Evolutionary conservation across 2,329 filamentous ascomycete genomes (phyloP).

Genomic region (Verticillium nonalfalfae): DNA sequence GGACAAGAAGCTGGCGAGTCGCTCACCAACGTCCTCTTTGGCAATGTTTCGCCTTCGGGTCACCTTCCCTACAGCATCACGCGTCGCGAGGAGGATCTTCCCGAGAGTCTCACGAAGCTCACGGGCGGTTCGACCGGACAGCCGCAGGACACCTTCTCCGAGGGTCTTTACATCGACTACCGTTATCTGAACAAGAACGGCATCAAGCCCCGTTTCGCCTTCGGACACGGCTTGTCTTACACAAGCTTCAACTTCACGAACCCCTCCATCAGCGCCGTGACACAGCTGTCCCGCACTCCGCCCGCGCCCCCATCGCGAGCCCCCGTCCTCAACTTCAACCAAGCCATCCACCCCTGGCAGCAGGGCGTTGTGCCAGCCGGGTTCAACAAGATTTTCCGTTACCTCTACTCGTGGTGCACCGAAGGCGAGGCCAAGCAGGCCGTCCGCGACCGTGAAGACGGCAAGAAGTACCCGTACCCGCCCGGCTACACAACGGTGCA

Average conservation of each 20-base stretch:
- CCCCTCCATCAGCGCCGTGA: conserved; percentile 38
- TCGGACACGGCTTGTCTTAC: conserved; percentile 82
- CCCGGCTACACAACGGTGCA: conserved; percentile 52
- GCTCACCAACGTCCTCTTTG: conserved; percentile 73
- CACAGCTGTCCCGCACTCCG: conserved; percentile 31
- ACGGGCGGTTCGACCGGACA: conserved; percentile 54
- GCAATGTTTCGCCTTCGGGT: conserved; percentile 68
- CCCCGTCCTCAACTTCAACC: conserved; percentile 39
- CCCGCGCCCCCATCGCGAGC: conserved; percentile 25
- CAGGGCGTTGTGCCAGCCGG: conserved; percentile 52
- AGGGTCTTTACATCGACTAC: conserved; percentile 86
- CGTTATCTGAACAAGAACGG: conserved; percentile 75
- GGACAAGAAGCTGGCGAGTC: conserved; percentile 84
- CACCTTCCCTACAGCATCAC: conserved; percentile 84
- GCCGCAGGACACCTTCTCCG: conserved; percentile 76
- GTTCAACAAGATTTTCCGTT: conserved; percentile 56
- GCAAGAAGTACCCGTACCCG: conserved; percentile 53
- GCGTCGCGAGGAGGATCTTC: conserved; percentile 63
- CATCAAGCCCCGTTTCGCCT: conserved; percentile 74
- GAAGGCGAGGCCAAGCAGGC: conserved; percentile 31
- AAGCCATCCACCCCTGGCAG: conserved; percentile 42
- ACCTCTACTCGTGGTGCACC: conserved; percentile 63
- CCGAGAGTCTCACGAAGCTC: conserved; percentile 40
- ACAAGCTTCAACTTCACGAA: conserved; percentile 61
- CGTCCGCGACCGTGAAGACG: conserved; percentile 23